Base-by-base conservation (phyloP, 768 basidiomycete species). In the Tricholoma terreum region DNA sequence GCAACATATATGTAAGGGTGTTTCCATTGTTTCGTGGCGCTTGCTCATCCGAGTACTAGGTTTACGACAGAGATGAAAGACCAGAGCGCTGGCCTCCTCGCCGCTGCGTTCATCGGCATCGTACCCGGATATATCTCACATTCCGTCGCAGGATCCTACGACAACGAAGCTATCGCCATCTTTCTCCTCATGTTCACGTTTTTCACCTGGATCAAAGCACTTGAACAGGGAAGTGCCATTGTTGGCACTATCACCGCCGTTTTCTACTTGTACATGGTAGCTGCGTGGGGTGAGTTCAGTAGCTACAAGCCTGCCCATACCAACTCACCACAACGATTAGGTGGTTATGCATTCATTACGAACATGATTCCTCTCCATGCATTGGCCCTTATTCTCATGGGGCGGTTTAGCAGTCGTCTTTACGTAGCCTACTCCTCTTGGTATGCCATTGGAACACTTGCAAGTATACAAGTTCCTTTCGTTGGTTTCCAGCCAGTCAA, bases 201-300 rank as follows among this genome's bases (percentile, higher is more conserved):
- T 75, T 98, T 83, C 77, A 82, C 82, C 61, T 99, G 97, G 97
- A 96, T 99, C 71, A 92, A 90, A 65, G 95, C 97, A 22, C 78
- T 98, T 54, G 98, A 98, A 74, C 82, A 84, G 46, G 97, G 97
- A 42, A 96, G 93, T 58, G 94, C 93, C 1, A 82, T 96, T 58
- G 97, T 85, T 63, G 96, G 94, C 19, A 92, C 92, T 22, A 67
- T 92, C 38, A 87, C 97, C 45, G 97, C 95, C 15, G 75, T 98
- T 3, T 98, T 98, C 76, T 99, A 99, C 77, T 98, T 98, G 64
- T 99, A 98, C 82, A 99, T 99, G 97, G 97, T 99, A n/a, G 96
- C 97, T 52, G 97, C 97, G 30, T 99, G 97, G 97, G 97, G 96
- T 90, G 65, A 57, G 83, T 74, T 4, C 48, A 35, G 4, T 24